Evolutionary conservation across 2,329 filamentous ascomycete genomes (phyloP).

Genomic region (Colletotrichum paranaense): DNA sequence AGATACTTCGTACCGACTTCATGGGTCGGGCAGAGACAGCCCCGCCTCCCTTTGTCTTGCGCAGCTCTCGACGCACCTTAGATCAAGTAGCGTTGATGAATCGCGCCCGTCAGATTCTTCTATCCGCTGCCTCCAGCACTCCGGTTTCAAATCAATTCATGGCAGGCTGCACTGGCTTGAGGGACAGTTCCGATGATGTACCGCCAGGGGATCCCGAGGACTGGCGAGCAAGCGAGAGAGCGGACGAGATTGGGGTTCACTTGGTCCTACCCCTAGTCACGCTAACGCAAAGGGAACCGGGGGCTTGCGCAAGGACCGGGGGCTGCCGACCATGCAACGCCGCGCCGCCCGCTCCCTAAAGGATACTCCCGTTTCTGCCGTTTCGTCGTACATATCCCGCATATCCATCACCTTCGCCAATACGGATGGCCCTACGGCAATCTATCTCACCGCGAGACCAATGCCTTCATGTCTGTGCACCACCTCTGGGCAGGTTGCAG

Average conservation of each 20-base stretch:
- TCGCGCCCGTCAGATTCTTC: not conserved
- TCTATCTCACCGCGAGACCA: conserved; percentile 20
- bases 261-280: conserved; percentile 6
- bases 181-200: conserved; percentile 7
- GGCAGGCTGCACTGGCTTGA: conserved; percentile 4
- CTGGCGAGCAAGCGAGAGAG: not conserved
- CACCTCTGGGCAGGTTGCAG: not conserved
- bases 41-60: conserved; percentile 32
- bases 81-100: not conserved
- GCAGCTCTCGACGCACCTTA: conserved; percentile 5
- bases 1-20: conserved; percentile 31
- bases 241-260: not conserved
- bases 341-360: conserved; percentile 36
- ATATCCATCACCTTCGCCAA: conserved; percentile 30
- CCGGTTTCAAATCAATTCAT: conserved; percentile 10
- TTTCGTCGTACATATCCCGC: conserved; percentile 35
- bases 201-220: not conserved
- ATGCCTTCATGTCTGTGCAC: conserved; percentile 13
- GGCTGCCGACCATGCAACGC: conserved; percentile 34
- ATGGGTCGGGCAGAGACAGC: conserved; percentile 35
- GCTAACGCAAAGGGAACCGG: conserved; percentile 28
- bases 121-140: conserved; percentile 2
- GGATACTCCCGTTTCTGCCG: conserved; percentile 37
- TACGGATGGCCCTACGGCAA: conserved; percentile 22
- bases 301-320: conserved; percentile 32